Evolutionary conservation across 1,284 basidiomycete species (phyloP).

Genomic region (Gymnopus androsaceus): DNA sequence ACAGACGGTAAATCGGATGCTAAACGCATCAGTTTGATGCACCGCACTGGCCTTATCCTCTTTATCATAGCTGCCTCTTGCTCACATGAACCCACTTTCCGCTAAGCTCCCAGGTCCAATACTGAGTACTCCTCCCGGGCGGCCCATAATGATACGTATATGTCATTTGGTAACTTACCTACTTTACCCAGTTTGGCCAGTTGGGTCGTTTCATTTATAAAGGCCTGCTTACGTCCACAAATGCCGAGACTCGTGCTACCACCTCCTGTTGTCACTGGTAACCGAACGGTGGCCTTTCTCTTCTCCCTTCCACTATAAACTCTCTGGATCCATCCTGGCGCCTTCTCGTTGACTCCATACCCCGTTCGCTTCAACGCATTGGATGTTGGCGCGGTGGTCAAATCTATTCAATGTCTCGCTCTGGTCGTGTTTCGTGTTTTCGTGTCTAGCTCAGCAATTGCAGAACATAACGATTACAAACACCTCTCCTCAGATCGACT

Average conservation of each 20-base stretch:
- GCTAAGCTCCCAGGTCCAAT: no score
- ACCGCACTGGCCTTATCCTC: neutral
- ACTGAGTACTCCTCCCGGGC: conserved; percentile 1
- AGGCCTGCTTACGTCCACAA: neutral
- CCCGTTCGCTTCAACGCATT: conserved; percentile 9
- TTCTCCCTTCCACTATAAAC: conserved; percentile 3
- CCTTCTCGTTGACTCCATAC: neutral
- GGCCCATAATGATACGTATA: neutral
- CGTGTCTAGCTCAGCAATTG: conserved; percentile 18
- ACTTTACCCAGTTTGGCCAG: conserved; percentile 9
- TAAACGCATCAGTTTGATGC: no score
- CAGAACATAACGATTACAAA: conserved; percentile 42
- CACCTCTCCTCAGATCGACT: conserved; percentile 45
- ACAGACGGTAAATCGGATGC: no score
- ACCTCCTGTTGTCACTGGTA: conserved; percentile 13
- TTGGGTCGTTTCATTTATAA: neutral
- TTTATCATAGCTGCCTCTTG: neutral
- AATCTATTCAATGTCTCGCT: conserved; percentile 5
- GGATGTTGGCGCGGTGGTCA: conserved; percentile 16
- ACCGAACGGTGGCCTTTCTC: conserved; percentile 1
- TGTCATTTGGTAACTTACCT: neutral
- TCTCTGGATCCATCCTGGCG: neutral
- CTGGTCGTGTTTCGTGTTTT: conserved; percentile 6
- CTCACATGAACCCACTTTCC: conserved; percentile 10
- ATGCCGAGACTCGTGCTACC: neutral